Evolutionary conservation across 257 asterid species (phyloP).

Genomic region (Fraxinus anomala): DNA sequence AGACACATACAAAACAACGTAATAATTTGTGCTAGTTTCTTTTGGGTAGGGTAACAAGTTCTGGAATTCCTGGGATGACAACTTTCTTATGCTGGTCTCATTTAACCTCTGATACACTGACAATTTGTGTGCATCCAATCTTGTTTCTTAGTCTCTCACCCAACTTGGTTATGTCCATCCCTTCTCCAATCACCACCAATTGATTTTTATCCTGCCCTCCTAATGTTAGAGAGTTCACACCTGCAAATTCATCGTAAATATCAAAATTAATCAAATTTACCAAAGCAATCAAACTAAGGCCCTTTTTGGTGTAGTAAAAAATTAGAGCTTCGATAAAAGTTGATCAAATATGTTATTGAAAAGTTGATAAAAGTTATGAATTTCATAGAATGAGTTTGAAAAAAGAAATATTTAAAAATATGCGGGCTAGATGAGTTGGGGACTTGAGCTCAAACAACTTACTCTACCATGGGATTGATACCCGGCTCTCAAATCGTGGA

Average conservation of each 20-base stretch:
- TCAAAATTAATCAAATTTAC: neutral
- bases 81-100: neutral
- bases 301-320: too few species aligned
- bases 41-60: neutral
- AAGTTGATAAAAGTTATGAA: too few species aligned
- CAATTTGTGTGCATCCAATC: slow-evolving; percentile 20
- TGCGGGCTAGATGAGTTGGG: neutral
- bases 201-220: slow-evolving; percentile 12
- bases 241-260: slow-evolving; percentile 3
- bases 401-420: too few species aligned
- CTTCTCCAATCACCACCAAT: slow-evolving; percentile 20
- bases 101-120: slow-evolving; percentile 14
- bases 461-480: too few species aligned
- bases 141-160: slow-evolving; percentile 19
- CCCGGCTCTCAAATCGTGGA: too few species aligned
- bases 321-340: too few species aligned
- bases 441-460: neutral
- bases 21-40: neutral
- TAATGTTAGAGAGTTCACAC: neutral
- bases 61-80: neutral
- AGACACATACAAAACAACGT: too few species aligned
- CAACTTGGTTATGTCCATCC: slow-evolving; percentile 16
- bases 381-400: too few species aligned
- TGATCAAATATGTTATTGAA: too few species aligned
- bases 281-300: neutral